phyloP scores from a whole-genome alignment of 2,329 filamentous ascomycete genomes.

The Scedosporium apiospermum region DNA sequence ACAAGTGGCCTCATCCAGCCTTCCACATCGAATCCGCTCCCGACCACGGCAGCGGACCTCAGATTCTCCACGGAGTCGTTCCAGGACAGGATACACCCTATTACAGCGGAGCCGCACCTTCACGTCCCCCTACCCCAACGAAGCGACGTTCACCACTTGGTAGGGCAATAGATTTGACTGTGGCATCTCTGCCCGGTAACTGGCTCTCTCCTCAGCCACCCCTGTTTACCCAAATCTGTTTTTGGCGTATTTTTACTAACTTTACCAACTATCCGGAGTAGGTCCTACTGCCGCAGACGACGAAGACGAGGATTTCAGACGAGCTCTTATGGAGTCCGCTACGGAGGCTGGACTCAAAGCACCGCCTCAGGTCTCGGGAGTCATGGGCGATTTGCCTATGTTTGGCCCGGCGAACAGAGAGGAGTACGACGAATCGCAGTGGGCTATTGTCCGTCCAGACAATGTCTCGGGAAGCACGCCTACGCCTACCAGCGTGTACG shows the following conservation, averaged over 20 bases:
- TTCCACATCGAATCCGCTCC: conserved; percentile 43
- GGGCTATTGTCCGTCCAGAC: conserved; percentile 46
- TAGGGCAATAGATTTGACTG: conserved; percentile 38
- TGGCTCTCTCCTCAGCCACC: not conserved
- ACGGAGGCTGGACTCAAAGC: conserved; percentile 36
- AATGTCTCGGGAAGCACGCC: conserved; percentile 4
- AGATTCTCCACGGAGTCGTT: conserved; percentile 31
- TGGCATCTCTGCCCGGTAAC: conserved; percentile 31
- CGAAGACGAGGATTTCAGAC: conserved; percentile 46
- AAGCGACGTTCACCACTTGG: conserved; percentile 47
- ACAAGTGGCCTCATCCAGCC: conserved; percentile 22
- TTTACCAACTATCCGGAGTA: conserved; percentile 10
- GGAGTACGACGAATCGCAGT: conserved; percentile 45
- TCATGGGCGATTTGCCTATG: conserved; percentile 23
- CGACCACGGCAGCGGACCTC: conserved; percentile 27
- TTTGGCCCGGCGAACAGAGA: conserved; percentile 52
- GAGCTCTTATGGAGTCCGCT: conserved; percentile 46
- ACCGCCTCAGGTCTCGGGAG: conserved; percentile 40
- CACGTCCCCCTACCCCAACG: conserved; percentile 52
- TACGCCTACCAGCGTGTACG: conserved; percentile 20
- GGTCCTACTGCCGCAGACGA: conserved; percentile 16
- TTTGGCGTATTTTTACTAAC: not conserved
- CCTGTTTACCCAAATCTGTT: not conserved
- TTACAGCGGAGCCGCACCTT: conserved; percentile 38
- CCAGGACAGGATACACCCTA: conserved; percentile 17